A percentile compares a stretch with the other conserved stretches of the same genome.
Conservation (phyloP, 192 early-diverging fungal species). For the Coemansia sp. region DNA sequence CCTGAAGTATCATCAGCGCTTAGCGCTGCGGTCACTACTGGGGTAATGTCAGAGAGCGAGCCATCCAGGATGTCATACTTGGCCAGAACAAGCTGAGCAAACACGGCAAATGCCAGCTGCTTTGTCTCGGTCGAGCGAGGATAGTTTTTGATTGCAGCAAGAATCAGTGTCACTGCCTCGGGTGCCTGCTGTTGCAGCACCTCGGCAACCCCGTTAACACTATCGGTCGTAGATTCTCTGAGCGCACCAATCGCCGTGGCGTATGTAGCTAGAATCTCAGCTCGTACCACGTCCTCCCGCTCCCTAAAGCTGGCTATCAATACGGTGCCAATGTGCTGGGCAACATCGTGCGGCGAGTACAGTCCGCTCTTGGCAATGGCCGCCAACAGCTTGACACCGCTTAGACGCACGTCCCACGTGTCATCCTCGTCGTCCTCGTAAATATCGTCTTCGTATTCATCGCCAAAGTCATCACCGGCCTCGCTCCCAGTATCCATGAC, state of each 20-base stretch:
- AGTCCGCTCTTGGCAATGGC: conserved; percentile 32
- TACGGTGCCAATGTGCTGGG: conserved; percentile 22
- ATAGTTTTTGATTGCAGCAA: conserved; percentile 31
- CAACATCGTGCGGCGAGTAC: conserved; percentile 9
- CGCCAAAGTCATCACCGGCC: conserved; percentile 47
- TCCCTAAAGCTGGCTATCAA: conserved; percentile 36
- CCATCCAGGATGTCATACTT: conserved; percentile 20
- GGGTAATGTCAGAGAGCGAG: conserved; percentile 14
- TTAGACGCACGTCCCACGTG: conserved; percentile 42
- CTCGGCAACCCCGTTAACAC: conserved; percentile 3
- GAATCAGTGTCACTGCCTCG: conserved; percentile 17
- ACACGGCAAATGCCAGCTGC: conserved; percentile 44
- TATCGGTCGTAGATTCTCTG: too few relatives aligned
- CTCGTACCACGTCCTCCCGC: conserved; percentile 48
- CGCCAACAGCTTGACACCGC: conserved; percentile 44
- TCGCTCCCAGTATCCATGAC: conserved; percentile 36
- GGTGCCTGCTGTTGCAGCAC: conserved; percentile 28
- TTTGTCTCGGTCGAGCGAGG: conserved; percentile 45
- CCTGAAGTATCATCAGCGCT: conserved; percentile 30
- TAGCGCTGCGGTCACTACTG: conserved; percentile 24
- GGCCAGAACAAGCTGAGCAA: conserved; percentile 21
- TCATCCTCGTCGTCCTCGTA: conserved; percentile 51
- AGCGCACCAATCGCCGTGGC: conserved; percentile 20
- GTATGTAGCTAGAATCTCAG: conserved; percentile 38
- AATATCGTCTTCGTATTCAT: conserved; percentile 40